Evolutionary conservation across 2,329 filamentous ascomycete species (phyloP).

Genomic region (Fusarium succisae): DNA sequence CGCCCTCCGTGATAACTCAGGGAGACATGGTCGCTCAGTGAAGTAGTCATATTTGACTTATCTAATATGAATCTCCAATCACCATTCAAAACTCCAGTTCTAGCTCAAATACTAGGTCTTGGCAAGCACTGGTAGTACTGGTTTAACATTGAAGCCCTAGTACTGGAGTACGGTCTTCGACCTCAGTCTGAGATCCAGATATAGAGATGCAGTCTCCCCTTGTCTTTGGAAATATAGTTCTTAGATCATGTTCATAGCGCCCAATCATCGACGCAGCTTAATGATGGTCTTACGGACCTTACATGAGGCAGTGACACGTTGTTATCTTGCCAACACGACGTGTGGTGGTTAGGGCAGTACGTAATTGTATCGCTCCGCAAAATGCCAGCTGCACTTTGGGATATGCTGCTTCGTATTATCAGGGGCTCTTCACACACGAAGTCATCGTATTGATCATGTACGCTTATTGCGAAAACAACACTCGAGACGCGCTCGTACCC

Average conservation of each 20-base stretch:
- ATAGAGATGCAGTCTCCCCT: neutral
- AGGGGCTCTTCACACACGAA: neutral
- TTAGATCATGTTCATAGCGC: too few relatives aligned
- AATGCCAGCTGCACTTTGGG: neutral
- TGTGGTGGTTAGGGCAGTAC: neutral
- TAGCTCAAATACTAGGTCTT: neutral
- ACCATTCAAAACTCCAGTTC: too few relatives aligned
- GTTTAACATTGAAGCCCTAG: neutral
- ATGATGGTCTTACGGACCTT: neutral
- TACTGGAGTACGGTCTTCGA: neutral
- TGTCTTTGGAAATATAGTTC: neutral
- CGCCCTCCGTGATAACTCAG: neutral
- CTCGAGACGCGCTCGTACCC: neutral
- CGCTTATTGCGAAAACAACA: neutral
- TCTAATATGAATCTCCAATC: neutral
- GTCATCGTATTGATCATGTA: neutral
- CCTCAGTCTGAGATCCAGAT: neutral
- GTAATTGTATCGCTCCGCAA: neutral
- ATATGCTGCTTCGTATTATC: neutral
- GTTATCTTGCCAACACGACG: neutral
- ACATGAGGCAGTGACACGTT: neutral
- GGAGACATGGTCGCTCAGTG: neutral
- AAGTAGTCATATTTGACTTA: neutral
- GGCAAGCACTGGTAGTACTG: neutral
- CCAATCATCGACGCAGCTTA: neutral